Evolutionary conservation across 345 rosid species (phyloP).

Genomic region (Citrus mangshanensis): DNA sequence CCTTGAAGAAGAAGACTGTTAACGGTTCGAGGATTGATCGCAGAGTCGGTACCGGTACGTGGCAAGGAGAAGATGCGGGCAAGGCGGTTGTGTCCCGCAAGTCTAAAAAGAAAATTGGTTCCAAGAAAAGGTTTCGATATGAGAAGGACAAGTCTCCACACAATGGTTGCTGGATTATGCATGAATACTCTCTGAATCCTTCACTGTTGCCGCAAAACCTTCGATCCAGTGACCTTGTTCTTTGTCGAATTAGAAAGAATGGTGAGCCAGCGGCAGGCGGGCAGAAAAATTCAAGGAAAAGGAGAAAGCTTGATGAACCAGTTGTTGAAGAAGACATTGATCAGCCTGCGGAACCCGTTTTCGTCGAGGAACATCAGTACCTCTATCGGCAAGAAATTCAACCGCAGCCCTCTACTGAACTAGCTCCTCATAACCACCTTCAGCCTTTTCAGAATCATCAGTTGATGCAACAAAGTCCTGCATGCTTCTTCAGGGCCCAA

Average conservation of each 20-base stretch:
- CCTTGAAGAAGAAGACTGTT: background rate
- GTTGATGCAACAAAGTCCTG: background rate
- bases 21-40: background rate
- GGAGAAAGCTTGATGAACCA: background rate
- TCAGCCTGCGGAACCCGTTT: background rate
- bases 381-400: background rate
- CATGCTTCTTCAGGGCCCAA: background rate
- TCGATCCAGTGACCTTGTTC: background rate
- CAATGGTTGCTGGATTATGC: background rate
- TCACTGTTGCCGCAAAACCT: background rate
- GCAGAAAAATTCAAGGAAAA: background rate
- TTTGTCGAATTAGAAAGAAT: background rate
- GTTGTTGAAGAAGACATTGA: background rate
- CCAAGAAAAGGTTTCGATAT: background rate
- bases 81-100: background rate
- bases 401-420: background rate
- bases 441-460: background rate
- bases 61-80: slow-evolving; percentile 1
- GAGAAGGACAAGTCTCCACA: background rate
- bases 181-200: background rate
- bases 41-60: background rate
- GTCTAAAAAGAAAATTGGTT: background rate
- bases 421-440: background rate
- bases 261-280: background rate
- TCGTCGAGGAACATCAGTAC: background rate